A percentile compares a stretch with the other conserved stretches of the same genome.
Evolutionary conservation across 164 flowering plant genomes (phyloP).

Genomic region (Hamamelis virginiana): DNA sequence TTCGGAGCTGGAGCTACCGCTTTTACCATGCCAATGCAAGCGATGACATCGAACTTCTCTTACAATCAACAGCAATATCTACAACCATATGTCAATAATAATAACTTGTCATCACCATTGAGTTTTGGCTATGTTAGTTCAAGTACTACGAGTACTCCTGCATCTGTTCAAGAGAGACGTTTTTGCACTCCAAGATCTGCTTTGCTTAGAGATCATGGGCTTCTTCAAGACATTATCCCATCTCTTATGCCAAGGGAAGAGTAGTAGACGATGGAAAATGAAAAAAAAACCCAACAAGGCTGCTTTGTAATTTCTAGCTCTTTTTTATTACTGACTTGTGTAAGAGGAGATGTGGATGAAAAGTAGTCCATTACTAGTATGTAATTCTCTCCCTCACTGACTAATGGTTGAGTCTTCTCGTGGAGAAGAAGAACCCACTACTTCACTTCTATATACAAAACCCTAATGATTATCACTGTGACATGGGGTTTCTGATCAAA

Average conservation of each 20-base stretch:
- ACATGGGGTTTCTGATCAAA: conserved; percentile 2
- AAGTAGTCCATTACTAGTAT: conserved; percentile 5
- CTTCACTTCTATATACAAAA: neutral
- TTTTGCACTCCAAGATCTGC: conserved; percentile 13
- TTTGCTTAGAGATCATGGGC: conserved; percentile 47
- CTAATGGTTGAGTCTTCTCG: conserved; percentile 1
- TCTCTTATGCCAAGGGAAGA: conserved; percentile 40
- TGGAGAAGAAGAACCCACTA: neutral
- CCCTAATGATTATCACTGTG: conserved; percentile 6
- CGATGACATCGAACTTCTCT: neutral
- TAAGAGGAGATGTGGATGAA: conserved; percentile 11
- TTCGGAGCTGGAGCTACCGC: neutral
- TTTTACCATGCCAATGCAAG: conserved; percentile 16
- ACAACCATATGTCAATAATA: conserved; percentile 2
- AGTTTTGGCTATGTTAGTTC: conserved; percentile 3
- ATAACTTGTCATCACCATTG: conserved; percentile 10
- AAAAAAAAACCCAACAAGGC: neutral
- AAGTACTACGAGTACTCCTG: neutral
- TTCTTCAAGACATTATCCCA: conserved; percentile 58
- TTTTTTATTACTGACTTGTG: conserved; percentile 6
- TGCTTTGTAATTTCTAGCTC: neutral
- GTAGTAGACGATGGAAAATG: no score
- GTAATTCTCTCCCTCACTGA: conserved; percentile 4
- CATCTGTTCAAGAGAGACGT: conserved; percentile 15
- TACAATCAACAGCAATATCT: conserved; percentile 20